Conservation (phyloP, 495 filamentous ascomycete genomes). For the Tuber umbilicatum region DNA sequence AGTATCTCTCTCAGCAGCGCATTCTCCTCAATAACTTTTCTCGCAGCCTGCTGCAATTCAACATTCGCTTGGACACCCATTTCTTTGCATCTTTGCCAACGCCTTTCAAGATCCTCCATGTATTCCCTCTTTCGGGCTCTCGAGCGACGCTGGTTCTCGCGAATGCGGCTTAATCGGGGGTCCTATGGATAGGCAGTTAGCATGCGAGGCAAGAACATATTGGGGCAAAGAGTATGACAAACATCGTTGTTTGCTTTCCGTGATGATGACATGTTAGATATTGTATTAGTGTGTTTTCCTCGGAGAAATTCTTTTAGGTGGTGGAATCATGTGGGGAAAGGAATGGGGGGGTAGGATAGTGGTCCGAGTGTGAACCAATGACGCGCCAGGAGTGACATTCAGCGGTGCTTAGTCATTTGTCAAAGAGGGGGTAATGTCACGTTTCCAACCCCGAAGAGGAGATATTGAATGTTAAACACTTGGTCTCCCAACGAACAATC, state of each 20-base stretch:
- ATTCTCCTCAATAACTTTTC: slow-evolving; percentile 60
- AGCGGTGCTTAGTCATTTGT: neutral
- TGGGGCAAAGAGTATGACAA: neutral
- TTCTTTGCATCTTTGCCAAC: slow-evolving; percentile 53
- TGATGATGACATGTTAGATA: neutral
- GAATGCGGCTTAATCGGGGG: slow-evolving; percentile 46
- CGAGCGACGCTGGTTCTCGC: slow-evolving; percentile 75
- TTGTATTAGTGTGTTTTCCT: neutral
- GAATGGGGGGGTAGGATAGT: neutral
- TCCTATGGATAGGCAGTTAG: slow-evolving; percentile 16
- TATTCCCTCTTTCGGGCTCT: slow-evolving; percentile 71
- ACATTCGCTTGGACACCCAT: slow-evolving; percentile 53
- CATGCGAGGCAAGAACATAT: neutral
- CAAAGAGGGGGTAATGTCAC: neutral
- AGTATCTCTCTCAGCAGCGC: slow-evolving; percentile 48
- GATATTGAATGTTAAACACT: neutral
- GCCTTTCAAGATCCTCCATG: slow-evolving; percentile 60
- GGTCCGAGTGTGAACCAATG: neutral
- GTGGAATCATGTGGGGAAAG: neutral
- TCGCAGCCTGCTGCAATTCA: slow-evolving; percentile 59
- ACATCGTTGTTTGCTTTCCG: neutral
- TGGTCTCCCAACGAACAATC: neutral
- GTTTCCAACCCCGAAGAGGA: neutral
- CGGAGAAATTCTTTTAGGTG: neutral
- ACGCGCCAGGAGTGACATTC: slow-evolving; percentile 1